These are phyloP conservation scores for Dioszegia hungarica DNA, from an alignment of 768 basidiomycete genomes.

Conservation along the genomic window DNA sequence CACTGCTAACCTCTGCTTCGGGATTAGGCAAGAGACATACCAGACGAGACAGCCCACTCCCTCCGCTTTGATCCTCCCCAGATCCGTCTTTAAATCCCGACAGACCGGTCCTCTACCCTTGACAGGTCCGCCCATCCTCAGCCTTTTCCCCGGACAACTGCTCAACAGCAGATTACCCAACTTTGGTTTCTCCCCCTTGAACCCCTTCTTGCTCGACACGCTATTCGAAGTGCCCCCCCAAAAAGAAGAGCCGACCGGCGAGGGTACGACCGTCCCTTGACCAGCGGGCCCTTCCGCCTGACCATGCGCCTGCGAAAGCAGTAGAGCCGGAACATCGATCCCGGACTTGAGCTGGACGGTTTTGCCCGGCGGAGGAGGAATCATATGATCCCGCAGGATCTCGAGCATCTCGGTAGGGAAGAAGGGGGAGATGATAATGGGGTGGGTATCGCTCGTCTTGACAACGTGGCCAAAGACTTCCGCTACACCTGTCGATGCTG, in stretches of 20 bases:
- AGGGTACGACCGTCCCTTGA: too few species aligned
- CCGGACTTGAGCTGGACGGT: slow-evolving; percentile 16
- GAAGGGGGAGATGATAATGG: slow-evolving; percentile 71
- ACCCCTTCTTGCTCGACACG: too few species aligned
- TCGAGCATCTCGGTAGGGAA: slow-evolving; percentile 60
- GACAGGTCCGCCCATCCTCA: slow-evolving; percentile 60
- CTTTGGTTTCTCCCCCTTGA: slow-evolving; percentile 11
- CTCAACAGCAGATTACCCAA: slow-evolving; percentile 84
- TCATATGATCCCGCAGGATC: slow-evolving; percentile 49
- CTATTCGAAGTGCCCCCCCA: too few species aligned
- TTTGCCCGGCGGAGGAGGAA: slow-evolving; percentile 15
- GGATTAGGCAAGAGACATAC: too few species aligned
- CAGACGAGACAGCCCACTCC: slow-evolving; percentile 77
- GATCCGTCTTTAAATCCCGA: slow-evolving; percentile 71
- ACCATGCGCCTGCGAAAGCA: slow-evolving; percentile 6
- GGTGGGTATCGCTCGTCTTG: slow-evolving; percentile 75
- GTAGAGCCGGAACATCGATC: slow-evolving; percentile 31
- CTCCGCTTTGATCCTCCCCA: slow-evolving; percentile 66
- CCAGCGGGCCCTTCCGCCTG: too few species aligned
- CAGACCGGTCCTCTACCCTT: slow-evolving; percentile 77
- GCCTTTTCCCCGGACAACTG: slow-evolving; percentile 94
- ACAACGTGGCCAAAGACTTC: slow-evolving; percentile 36
- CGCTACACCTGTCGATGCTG: slow-evolving; percentile 1
- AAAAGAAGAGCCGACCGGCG: not conserved
- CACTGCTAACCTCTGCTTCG: too few species aligned